These are phyloP conservation scores for Acaromyces ingoldii DNA, from an alignment of 1,284 basidiomycete genomes.

Conservation along the genomic window DNA sequence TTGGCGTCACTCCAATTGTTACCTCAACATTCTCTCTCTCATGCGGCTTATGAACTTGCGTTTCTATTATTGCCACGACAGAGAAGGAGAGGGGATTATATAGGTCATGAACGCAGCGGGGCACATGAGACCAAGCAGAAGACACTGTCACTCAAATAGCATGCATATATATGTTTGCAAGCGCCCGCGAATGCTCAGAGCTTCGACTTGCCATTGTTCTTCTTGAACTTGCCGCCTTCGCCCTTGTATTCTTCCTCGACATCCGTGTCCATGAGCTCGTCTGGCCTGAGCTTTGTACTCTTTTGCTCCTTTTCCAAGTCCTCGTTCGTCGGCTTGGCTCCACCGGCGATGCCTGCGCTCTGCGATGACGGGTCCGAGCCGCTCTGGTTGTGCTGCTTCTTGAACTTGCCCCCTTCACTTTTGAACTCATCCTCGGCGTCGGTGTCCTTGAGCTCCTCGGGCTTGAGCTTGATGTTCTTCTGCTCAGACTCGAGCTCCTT, in stretches of 20 bases:
- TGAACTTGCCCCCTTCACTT: not conserved
- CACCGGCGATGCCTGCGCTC: not conserved
- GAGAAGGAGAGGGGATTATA: too few species aligned
- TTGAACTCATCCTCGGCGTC: constrained; percentile 3
- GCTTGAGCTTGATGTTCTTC: not conserved
- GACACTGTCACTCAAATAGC: too few species aligned
- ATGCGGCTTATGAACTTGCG: too few species aligned
- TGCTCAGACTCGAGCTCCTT: not conserved
- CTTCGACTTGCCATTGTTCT: constrained; percentile 1
- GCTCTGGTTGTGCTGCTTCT: not conserved
- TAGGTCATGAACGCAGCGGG: too few species aligned
- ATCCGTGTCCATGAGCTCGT: constrained; percentile 4
- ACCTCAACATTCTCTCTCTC: too few species aligned
- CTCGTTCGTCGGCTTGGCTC: not conserved
- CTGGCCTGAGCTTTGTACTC: not conserved
- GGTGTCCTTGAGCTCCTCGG: constrained; percentile 5
- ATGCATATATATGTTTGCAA: too few species aligned
- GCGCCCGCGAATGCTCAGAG: too few species aligned
- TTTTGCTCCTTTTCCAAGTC: not conserved
- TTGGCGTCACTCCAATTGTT: too few species aligned
- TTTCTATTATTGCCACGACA: too few species aligned
- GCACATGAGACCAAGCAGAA: too few species aligned
- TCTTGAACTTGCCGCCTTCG: constrained; percentile 1
- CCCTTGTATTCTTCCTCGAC: constrained; percentile 5
- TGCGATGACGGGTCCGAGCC: not conserved